phyloP scores from a whole-genome alignment of 75 land plant species.

The Picea glauca region DNA sequence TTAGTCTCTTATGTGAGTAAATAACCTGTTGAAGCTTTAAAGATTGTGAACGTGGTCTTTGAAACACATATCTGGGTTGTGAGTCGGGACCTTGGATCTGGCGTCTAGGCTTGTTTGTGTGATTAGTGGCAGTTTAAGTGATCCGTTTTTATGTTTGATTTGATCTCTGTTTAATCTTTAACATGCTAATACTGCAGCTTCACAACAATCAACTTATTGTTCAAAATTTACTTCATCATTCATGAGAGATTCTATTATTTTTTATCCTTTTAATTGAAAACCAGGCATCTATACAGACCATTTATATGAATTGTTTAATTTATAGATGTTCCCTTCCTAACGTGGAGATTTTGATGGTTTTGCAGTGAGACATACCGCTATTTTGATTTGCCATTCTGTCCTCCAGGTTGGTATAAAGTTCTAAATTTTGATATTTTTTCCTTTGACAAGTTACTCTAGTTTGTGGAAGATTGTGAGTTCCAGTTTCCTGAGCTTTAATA shows the following conservation, averaged over 20 bases:
- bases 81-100: too few species aligned
- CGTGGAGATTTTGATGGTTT: slow-evolving; percentile 16
- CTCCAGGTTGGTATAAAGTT: slow-evolving; percentile 44
- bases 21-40: too few species aligned
- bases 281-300: background rate
- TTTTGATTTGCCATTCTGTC: slow-evolving; percentile 89
- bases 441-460: background rate
- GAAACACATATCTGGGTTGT: too few species aligned
- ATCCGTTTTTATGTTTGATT: background rate
- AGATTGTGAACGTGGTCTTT: too few species aligned
- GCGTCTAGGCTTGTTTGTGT: background rate
- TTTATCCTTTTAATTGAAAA: background rate
- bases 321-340: slow-evolving; percentile 3
- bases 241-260: background rate
- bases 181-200: background rate
- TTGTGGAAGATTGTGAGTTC: background rate
- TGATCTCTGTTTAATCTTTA: background rate
- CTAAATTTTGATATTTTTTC: background rate
- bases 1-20: too few species aligned
- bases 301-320: background rate
- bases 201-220: background rate
- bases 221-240: background rate
- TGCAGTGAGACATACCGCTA: slow-evolving; percentile 94
- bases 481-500: background rate
- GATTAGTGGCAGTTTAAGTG: background rate